Evolutionary conservation across 75 land plant genomes (phyloP).

Genomic region (Selaginella tamariscina): DNA sequence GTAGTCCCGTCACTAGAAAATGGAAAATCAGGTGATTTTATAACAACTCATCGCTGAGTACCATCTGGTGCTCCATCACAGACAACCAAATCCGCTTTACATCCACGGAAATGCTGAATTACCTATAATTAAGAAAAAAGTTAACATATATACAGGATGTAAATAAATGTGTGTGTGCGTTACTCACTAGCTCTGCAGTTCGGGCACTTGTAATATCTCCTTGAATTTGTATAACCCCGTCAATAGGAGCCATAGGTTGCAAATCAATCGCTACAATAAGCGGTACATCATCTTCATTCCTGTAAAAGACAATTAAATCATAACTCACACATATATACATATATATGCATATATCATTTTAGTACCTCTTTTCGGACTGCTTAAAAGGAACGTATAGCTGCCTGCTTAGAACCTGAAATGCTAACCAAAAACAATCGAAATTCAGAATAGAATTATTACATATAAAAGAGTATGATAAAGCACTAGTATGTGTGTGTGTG

Average conservation of each 20-base stretch:
- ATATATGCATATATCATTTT: no score
- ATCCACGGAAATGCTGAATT: constrained; percentile 91
- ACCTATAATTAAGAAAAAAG: constrained; percentile 33
- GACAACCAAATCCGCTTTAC: constrained; percentile 96
- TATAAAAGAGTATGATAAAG: no score
- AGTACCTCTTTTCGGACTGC: no score
- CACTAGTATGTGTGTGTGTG: no score
- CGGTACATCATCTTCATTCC: constrained; percentile 50
- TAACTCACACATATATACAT: no score
- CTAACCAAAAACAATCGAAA: no score
- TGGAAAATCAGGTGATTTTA: background rate
- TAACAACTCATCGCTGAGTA: constrained; percentile 23
- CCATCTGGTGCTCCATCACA: constrained; percentile 99
- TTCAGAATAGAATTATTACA: no score
- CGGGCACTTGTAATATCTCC: constrained; percentile 97
- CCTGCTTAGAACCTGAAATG: constrained; percentile 75
- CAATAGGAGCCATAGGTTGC: constrained; percentile 99
- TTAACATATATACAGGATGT: no score
- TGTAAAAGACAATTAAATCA: no score
- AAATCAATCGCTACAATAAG: constrained; percentile 95
- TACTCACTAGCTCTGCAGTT: constrained; percentile 81
- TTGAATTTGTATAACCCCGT: constrained; percentile 95
- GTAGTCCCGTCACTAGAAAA: constrained; percentile 86
- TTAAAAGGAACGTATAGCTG: constrained; percentile 41
- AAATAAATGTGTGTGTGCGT: no score